phyloP scores from a whole-genome alignment of 176 grass and related monocot genomes.

The Metroxylon sagu region DNA sequence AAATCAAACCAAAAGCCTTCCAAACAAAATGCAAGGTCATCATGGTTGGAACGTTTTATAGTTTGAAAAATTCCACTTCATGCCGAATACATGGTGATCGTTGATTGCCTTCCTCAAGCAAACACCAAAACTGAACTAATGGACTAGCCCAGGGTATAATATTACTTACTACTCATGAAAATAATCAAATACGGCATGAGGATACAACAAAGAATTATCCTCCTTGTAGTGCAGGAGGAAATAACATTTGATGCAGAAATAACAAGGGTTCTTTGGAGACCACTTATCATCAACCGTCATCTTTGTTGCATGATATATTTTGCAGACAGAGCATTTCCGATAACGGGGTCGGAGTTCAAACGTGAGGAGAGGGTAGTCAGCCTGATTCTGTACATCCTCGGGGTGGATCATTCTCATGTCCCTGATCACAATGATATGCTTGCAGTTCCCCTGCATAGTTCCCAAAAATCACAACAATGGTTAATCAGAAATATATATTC shows the following conservation, averaged over 20 bases:
- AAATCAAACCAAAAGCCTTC: no score
- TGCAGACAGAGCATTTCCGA: constrained; percentile 80
- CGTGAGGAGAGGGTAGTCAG: constrained; percentile 63
- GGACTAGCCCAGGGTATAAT: no score
- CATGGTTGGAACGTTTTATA: no score
- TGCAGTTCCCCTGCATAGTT: constrained; percentile 62
- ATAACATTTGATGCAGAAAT: constrained; percentile 93
- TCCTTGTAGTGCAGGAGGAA: constrained; percentile 93
- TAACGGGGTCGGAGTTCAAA: constrained; percentile 59
- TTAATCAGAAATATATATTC: no score
- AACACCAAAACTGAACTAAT: no score
- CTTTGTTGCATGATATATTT: constrained; percentile 68
- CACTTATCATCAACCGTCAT: constrained; percentile 88
- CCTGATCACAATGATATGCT: constrained; percentile 66
- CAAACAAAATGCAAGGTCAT: no score
- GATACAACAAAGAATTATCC: constrained; percentile 64
- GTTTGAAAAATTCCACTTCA: no score
- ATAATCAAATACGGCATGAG: constrained; percentile 66
- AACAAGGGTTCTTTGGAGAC: constrained; percentile 74
- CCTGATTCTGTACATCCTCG: constrained; percentile 58
- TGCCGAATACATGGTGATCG: no score
- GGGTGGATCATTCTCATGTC: constrained; percentile 81
- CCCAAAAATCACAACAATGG: no score
- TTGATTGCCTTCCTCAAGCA: no score
- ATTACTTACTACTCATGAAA: constrained; percentile 34